A percentile compares a stretch with the other conserved stretches of the same genome.
These are phyloP conservation scores for Chlorella vulgaris DNA, from an alignment of 139 green algal genomes.

Conservation along the genomic window DNA sequence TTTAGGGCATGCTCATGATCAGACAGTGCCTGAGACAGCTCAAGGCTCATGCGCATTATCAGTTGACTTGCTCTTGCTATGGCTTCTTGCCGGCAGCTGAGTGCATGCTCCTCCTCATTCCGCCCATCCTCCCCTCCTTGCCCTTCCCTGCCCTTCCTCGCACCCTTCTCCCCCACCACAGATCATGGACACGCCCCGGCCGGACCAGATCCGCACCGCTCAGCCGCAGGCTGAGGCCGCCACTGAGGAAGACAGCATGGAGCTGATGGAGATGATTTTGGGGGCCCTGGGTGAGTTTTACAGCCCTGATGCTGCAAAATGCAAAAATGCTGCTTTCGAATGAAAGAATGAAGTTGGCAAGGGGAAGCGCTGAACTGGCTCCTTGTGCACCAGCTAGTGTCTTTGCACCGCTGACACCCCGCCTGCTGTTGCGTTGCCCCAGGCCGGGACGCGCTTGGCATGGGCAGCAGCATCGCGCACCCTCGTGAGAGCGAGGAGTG, in stretches of 20 bases:
- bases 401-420: too few species aligned
- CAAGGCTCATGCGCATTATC: too few species aligned
- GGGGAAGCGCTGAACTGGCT: too few species aligned
- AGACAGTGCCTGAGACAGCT: too few species aligned
- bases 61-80: too few species aligned
- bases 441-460: constrained; percentile 75
- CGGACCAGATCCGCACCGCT: constrained; percentile 65
- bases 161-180: not conserved
- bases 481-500: constrained; percentile 83
- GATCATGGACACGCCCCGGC: constrained; percentile 82
- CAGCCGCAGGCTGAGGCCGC: constrained; percentile 59
- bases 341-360: too few species aligned
- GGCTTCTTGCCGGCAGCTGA: too few species aligned
- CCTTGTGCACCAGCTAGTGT: too few species aligned
- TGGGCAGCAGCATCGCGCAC: constrained; percentile 79
- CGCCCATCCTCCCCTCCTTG: not conserved
- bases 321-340: too few species aligned
- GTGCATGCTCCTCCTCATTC: too few species aligned
- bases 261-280: constrained; percentile 95
- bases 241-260: constrained; percentile 79
- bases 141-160: not conserved
- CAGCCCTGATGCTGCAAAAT: too few species aligned
- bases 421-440: not conserved
- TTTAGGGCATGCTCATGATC: too few species aligned
- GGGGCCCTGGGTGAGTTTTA: constrained; percentile 73